Evolutionary conservation across 1,284 basidiomycete species (phyloP).

Genomic region (Trametes pubescens): DNA sequence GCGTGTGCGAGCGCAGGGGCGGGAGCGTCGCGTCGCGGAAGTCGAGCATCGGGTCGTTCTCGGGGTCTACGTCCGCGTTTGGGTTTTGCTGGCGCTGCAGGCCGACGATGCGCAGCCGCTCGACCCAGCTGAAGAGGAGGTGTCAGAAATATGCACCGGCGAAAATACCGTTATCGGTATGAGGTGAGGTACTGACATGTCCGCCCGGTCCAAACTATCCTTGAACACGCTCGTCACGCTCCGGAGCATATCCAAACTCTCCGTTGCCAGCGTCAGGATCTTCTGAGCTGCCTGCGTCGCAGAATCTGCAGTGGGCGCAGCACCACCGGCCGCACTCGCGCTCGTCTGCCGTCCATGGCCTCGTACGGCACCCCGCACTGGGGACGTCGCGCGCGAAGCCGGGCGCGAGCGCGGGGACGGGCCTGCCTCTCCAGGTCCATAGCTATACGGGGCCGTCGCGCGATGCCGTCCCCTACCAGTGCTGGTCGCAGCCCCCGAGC

Average conservation of each 20-base stretch:
- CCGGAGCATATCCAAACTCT: conserved; percentile 91
- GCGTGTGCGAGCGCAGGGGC: conserved; percentile 31
- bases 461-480: conserved; percentile 22
- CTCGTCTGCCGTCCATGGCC: conserved; percentile 42
- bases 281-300: conserved; percentile 81
- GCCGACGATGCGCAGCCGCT: conserved; percentile 77
- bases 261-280: conserved; percentile 86
- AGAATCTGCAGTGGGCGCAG: conserved; percentile 56
- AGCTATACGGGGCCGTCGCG: conserved; percentile 40
- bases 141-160: conserved; percentile 19
- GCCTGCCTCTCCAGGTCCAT: conserved; percentile 40
- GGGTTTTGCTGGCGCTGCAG: conserved; percentile 62
- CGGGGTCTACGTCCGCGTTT: conserved; percentile 25
- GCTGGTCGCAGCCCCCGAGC: conserved; percentile 19
- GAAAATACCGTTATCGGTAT: conserved; percentile 10
- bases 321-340: conserved; percentile 8
- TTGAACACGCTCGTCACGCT: conserved; percentile 88
- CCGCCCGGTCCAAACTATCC: conserved; percentile 88
- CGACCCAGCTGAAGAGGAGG: conserved; percentile 70
- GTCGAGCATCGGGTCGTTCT: conserved; percentile 28
- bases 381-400: conserved; percentile 44
- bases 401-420: conserved; percentile 44
- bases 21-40: conserved; percentile 31
- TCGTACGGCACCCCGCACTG: conserved; percentile 29
- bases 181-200: conserved; percentile 65